Conservation (phyloP, 192 early-diverging fungal species). For the Entomortierella beljakovae region DNA sequence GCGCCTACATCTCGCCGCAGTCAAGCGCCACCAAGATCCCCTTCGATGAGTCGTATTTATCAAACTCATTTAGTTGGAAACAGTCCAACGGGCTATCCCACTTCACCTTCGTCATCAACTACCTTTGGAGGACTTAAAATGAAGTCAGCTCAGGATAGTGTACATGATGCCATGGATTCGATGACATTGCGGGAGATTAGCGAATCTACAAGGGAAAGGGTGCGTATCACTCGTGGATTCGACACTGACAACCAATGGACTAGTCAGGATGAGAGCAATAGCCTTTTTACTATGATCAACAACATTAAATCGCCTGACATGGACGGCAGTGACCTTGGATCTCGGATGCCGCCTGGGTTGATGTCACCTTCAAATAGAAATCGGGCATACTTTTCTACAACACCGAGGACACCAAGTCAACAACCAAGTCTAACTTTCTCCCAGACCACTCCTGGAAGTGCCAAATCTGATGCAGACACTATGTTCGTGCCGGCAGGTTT, state of each 20-base stretch:
- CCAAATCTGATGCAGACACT: slow-evolving; percentile 24
- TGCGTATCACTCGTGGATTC: slow-evolving; percentile 16
- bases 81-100: background rate
- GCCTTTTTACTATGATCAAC: background rate
- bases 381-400: background rate
- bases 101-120: background rate
- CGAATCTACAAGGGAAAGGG: background rate
- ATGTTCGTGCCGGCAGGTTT: slow-evolving; percentile 38
- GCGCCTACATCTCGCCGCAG: background rate
- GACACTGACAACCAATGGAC: background rate
- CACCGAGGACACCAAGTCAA: slow-evolving; percentile 35
- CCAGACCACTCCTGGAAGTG: slow-evolving; percentile 34
- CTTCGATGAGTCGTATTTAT: background rate
- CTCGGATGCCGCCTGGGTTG: background rate
- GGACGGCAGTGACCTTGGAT: background rate
- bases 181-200: slow-evolving; percentile 15
- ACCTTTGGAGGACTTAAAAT: background rate
- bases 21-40: background rate
- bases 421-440: slow-evolving; percentile 43
- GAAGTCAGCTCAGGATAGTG: background rate
- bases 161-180: slow-evolving; percentile 30
- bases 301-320: background rate
- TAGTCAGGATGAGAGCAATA: background rate
- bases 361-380: background rate
- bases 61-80: background rate